Percentiles rank a stretch among this genome's conserved stretches.
Conservation (phyloP, 106 monocot species). For the Dioscorea alata region DNA sequence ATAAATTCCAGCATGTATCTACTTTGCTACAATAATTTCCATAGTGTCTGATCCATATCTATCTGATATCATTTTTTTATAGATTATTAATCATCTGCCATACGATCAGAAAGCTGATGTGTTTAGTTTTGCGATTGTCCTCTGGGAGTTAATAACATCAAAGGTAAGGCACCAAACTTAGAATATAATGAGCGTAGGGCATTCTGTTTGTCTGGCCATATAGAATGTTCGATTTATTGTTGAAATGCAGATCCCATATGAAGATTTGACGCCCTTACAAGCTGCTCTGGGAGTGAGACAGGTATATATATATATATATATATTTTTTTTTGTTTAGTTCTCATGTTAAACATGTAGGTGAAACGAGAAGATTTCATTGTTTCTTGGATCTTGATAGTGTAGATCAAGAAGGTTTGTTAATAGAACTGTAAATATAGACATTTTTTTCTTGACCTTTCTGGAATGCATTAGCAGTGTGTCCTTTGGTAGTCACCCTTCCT, state of each 20-base stretch:
- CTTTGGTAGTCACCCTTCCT: no score
- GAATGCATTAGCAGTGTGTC: no score
- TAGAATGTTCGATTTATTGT: background rate
- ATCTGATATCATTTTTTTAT: background rate
- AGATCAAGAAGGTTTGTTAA: background rate
- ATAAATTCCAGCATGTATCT: no score
- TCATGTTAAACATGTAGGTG: background rate
- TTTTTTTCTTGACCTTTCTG: no score
- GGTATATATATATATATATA: slow-evolving; percentile 10
- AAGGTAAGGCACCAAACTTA: background rate
- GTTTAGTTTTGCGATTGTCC: slow-evolving; percentile 13
- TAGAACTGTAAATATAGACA: background rate
- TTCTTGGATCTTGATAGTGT: background rate
- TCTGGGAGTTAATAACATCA: slow-evolving; percentile 10
- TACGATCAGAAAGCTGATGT: slow-evolving; percentile 16
- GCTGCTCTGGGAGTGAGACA: slow-evolving; percentile 69
- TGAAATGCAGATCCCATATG: slow-evolving; percentile 55
- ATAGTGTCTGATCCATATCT: background rate
- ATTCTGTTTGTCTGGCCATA: background rate
- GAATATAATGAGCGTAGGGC: background rate
- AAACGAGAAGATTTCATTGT: background rate
- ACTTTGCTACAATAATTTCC: background rate
- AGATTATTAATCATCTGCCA: slow-evolving; percentile 9
- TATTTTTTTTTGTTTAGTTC: background rate
- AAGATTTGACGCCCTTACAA: slow-evolving; percentile 62